Evolutionary conservation across 2,329 filamentous ascomycete genomes (phyloP), one percentile per base, ranked within the genome.

Genomic region (Fusarium pseudograminearum): DNA sequence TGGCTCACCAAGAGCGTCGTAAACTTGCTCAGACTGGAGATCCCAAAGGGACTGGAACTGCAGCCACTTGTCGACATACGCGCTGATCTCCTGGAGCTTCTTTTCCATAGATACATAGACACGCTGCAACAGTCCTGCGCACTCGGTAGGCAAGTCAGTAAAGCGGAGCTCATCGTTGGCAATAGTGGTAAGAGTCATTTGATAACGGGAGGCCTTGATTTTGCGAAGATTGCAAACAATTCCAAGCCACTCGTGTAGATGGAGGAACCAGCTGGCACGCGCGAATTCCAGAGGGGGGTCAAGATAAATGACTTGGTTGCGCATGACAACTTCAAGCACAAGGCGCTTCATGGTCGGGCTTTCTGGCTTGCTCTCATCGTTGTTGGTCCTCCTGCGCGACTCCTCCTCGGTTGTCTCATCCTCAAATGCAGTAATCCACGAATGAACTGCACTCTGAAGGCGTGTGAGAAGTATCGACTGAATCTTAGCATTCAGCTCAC

Each of bases 41-140:
- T 99, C 96, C 96, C 96, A 99, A 1, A 99, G 86, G 9, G 95
- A 98, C 80, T 99, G 96, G 81, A 98, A 99, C 74, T 98, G 96
- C 46, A 99, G 85, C 96, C 96, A 99, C 80, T 98, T 97, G 78
- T 98, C 94, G 12, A 99, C 93, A 73, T 99, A 99, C 6, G 86
- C 85, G 38, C 92, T 89, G 33, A 98, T 93, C 44, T 92, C 90
- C 18, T 86, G 85, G 7, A 99, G 83, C 80, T 96, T 97, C 70
- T 88, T 89, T 79, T 98, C 94, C 12, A 99, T 88, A 1, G 91
- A 90, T 34, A 86, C 86, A 77, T 98, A 98, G 1, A 97, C 94
- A 64, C 90, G 87, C 46, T 90, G 87, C 22, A 99, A 86, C 60
- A 92, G 88, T 47, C 91, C 87, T 22, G 94, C 93, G 79, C 95